Percentiles rank a stretch among this genome's conserved stretches.
Evolutionary conservation across 2,329 filamentous ascomycete genomes (phyloP).

Genomic region (Paraphoma chrysanthemicola): DNA sequence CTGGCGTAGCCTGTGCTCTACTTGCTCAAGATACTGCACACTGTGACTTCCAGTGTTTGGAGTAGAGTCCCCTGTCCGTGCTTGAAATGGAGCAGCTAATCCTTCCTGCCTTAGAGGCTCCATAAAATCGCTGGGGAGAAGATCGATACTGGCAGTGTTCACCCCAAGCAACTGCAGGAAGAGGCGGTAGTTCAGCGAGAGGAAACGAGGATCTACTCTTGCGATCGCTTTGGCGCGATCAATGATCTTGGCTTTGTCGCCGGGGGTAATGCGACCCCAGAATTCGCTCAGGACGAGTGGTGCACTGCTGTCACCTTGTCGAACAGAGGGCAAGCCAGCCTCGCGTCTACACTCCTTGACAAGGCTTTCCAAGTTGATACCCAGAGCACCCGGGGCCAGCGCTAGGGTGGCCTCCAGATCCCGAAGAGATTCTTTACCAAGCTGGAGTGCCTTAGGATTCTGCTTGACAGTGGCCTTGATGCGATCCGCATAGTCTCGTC

Average conservation of each 20-base stretch:
- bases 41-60: neutral
- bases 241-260: conserved; percentile 17
- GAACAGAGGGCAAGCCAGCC: neutral
- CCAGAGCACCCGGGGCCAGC: conserved; percentile 16
- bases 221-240: conserved; percentile 25
- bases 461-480: conserved; percentile 22
- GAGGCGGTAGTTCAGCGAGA: conserved; percentile 11
- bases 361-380: conserved; percentile 19
- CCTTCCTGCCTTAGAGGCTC: conserved; percentile 27
- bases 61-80: neutral
- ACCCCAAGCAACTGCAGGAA: conserved; percentile 28
- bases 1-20: conserved; percentile 21
- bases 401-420: conserved; percentile 13
- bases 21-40: conserved; percentile 23
- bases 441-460: conserved; percentile 8
- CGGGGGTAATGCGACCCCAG: conserved; percentile 25
- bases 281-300: conserved; percentile 23
- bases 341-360: conserved; percentile 14
- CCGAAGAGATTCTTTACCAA: conserved; percentile 1
- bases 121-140: conserved; percentile 37
- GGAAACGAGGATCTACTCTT: conserved; percentile 13
- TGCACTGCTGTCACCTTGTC: too few species aligned
- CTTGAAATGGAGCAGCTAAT: conserved; percentile 21
- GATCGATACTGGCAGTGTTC: conserved; percentile 7
- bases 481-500: conserved; percentile 18